Percentiles rank a stretch among this genome's conserved stretches.
Conservation (phyloP, 305 asterid species). For the Fraxinus dipetala region DNA sequence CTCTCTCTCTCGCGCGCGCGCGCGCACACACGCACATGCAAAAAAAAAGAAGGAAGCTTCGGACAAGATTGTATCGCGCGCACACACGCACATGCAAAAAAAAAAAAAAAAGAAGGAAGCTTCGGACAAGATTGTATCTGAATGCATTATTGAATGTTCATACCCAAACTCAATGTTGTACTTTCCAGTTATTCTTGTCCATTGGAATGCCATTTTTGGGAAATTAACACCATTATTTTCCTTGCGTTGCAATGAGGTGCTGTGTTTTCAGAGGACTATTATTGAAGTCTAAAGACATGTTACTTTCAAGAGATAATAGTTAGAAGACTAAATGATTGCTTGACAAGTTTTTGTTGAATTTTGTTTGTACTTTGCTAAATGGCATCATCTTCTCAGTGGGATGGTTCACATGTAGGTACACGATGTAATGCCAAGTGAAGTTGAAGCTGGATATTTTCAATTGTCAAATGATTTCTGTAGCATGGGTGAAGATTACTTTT, state of each 20-base stretch:
- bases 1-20: too few species aligned
- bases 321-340: background rate
- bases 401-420: slow-evolving; percentile 38
- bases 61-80: too few species aligned
- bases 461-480: slow-evolving; percentile 55
- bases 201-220: background rate
- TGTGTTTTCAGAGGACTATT: background rate
- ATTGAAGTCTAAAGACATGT: background rate
- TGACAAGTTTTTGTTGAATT: background rate
- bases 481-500: slow-evolving; percentile 74
- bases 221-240: background rate
- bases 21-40: too few species aligned
- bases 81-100: too few species aligned
- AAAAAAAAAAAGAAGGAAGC: background rate
- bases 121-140: background rate
- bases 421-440: slow-evolving; percentile 46
- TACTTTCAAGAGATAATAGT: background rate
- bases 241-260: background rate
- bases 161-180: background rate
- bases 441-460: slow-evolving; percentile 50
- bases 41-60: too few species aligned
- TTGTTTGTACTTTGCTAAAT: background rate
- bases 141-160: background rate
- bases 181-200: background rate
- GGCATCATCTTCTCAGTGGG: slow-evolving; percentile 2